These are phyloP conservation scores for Amanita rubescens DNA, from an alignment of 768 basidiomycete genomes.

Conservation along the genomic window DNA sequence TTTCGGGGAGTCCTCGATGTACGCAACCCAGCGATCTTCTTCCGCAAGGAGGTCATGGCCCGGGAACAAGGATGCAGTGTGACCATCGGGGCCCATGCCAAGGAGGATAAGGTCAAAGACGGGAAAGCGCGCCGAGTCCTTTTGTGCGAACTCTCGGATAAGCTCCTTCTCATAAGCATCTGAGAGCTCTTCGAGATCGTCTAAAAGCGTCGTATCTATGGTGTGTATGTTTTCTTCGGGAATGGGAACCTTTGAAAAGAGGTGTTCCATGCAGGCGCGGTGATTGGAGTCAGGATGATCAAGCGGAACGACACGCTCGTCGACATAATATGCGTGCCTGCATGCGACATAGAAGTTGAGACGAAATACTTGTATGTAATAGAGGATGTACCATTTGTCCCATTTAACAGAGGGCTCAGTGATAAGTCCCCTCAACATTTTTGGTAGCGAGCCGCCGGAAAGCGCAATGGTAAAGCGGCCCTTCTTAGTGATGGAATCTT, in stretches of 20 bases:
- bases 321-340: conserved; percentile 97
- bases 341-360: neutral
- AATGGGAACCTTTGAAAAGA: conserved; percentile 82
- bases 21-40: conserved; percentile 91
- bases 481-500: conserved; percentile 82
- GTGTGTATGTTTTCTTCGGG: conserved; percentile 72
- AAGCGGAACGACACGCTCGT: conserved; percentile 92
- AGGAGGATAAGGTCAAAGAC: conserved; percentile 96
- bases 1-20: conserved; percentile 90
- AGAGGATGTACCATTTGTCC: conserved; percentile 76
- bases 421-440: conserved; percentile 68
- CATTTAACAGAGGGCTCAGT: conserved; percentile 64
- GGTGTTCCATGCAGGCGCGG: conserved; percentile 55
- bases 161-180: conserved; percentile 80
- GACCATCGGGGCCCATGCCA: conserved; percentile 97
- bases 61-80: conserved; percentile 96
- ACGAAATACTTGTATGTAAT: neutral
- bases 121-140: conserved; percentile 92
- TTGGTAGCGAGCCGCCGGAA: conserved; percentile 89
- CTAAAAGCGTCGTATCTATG: conserved; percentile 60
- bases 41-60: conserved; percentile 82
- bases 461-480: conserved; percentile 89
- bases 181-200: conserved; percentile 73
- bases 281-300: conserved; percentile 94
- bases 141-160: conserved; percentile 85